A percentile compares a stretch with the other conserved stretches of the same genome.
Evolutionary conservation across 345 rosid species (phyloP).

Genomic region (Triadica sebifera): DNA sequence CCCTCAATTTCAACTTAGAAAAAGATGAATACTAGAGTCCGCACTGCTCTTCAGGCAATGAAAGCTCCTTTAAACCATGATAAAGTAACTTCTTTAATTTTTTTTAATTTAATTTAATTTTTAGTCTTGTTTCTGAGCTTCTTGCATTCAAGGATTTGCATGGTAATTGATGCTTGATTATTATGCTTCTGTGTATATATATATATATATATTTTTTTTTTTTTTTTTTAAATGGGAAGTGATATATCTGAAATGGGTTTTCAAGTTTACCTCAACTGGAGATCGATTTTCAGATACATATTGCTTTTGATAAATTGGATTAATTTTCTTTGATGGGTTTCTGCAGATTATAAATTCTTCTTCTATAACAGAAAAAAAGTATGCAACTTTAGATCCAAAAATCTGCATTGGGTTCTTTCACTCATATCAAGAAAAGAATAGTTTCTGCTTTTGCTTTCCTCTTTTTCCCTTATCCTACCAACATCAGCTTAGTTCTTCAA

Average conservation of each 20-base stretch:
- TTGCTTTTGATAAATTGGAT: slow-evolving; percentile 24
- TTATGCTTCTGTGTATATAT: no score
- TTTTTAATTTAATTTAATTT: slow-evolving; percentile 10
- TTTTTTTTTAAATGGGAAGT: neutral
- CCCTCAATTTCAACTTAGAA: slow-evolving; percentile 29
- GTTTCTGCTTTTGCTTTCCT: slow-evolving; percentile 20
- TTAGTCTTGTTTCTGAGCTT: slow-evolving; percentile 2
- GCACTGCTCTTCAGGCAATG: slow-evolving; percentile 62
- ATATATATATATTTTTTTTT: no score
- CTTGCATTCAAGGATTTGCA: slow-evolving; percentile 9
- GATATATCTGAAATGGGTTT: slow-evolving; percentile 3
- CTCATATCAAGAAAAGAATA: slow-evolving; percentile 57
- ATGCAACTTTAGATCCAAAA: slow-evolving; percentile 49
- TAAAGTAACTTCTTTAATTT: slow-evolving; percentile 36
- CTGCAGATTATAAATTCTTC: slow-evolving; percentile 27
- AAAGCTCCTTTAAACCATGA: slow-evolving; percentile 59
- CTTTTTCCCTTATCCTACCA: neutral
- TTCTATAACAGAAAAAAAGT: slow-evolving; percentile 21
- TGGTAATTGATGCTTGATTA: slow-evolving; percentile 12
- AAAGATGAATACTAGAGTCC: slow-evolving; percentile 70
- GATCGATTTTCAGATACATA: no score
- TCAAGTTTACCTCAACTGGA: neutral
- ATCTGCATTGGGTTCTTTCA: slow-evolving; percentile 48
- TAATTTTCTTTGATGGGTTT: neutral
- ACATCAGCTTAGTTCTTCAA: neutral